These are phyloP conservation scores for Fusarium brachygibbosum DNA, from an alignment of 2,329 filamentous ascomycete genomes.

Conservation along the genomic window DNA sequence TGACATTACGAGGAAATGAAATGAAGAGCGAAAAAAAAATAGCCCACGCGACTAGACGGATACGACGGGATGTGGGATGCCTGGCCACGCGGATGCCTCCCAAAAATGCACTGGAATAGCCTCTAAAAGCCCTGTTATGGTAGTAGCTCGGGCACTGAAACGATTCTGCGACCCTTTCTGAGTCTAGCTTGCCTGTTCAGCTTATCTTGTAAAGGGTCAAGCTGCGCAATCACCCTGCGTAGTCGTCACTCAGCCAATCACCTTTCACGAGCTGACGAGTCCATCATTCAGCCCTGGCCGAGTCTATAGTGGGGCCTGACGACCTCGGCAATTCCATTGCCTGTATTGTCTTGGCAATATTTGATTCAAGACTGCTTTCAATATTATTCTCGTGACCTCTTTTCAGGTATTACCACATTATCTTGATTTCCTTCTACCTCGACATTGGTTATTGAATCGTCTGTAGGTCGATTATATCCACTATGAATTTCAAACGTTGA, in stretches of 20 bases:
- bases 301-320: conserved; percentile 26
- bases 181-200: conserved; percentile 20
- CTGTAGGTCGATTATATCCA: neutral
- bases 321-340: conserved; percentile 38
- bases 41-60: conserved; percentile 17
- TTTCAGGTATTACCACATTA: neutral
- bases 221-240: conserved; percentile 42
- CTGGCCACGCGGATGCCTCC: conserved; percentile 32
- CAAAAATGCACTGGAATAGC: conserved; percentile 15
- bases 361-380: conserved; percentile 10
- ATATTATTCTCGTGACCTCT: conserved; percentile 2
- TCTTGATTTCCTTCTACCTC: neutral
- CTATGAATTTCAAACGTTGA: conserved; percentile 28
- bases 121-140: conserved; percentile 16
- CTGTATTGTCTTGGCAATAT: conserved; percentile 31
- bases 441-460: neutral
- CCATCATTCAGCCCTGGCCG: conserved; percentile 41
- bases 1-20: conserved; percentile 29
- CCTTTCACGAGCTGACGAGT: conserved; percentile 53
- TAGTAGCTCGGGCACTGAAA: conserved; percentile 24
- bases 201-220: conserved; percentile 23
- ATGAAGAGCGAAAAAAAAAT: conserved; percentile 13
- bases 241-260: conserved; percentile 47
- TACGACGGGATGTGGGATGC: conserved; percentile 37
- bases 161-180: conserved; percentile 17